These are phyloP conservation scores for Pseudopyricularia javanii DNA, from an alignment of 2,329 filamentous ascomycete species.

Conservation along the genomic window DNA sequence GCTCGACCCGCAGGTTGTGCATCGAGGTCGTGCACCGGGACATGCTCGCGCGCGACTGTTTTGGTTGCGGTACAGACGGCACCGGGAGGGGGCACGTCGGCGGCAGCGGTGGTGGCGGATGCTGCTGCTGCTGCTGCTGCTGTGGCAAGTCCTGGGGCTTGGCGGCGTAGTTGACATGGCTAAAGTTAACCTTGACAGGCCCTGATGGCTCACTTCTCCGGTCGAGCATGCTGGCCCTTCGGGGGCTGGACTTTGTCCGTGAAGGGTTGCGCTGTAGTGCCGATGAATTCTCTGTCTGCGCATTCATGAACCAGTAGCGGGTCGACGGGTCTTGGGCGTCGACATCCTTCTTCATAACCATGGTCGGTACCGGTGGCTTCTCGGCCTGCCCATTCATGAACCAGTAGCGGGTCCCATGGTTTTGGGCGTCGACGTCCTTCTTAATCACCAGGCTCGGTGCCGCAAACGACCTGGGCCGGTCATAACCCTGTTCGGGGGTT, in stretches of 20 bases:
- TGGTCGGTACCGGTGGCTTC: too few relatives aligned
- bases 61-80: background rate
- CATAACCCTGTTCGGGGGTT: background rate
- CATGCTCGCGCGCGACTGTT: background rate
- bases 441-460: background rate
- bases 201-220: background rate
- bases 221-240: constrained; percentile 13
- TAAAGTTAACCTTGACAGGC: background rate
- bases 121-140: too few relatives aligned
- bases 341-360: too few relatives aligned
- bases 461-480: background rate
- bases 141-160: background rate
- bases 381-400: too few relatives aligned
- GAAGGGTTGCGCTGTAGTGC: background rate
- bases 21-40: constrained; percentile 9
- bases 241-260: constrained; percentile 6
- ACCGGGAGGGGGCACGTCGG: background rate
- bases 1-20: constrained; percentile 12
- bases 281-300: background rate
- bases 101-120: background rate
- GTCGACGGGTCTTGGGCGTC: too few relatives aligned
- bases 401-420: too few relatives aligned
- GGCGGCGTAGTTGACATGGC: background rate
- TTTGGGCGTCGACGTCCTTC: background rate
- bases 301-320: background rate